Percentiles rank a stretch among this genome's conserved stretches.
These are phyloP conservation scores for Rubia peregrina DNA, from an alignment of 305 asterid genomes.

Conservation along the genomic window DNA sequence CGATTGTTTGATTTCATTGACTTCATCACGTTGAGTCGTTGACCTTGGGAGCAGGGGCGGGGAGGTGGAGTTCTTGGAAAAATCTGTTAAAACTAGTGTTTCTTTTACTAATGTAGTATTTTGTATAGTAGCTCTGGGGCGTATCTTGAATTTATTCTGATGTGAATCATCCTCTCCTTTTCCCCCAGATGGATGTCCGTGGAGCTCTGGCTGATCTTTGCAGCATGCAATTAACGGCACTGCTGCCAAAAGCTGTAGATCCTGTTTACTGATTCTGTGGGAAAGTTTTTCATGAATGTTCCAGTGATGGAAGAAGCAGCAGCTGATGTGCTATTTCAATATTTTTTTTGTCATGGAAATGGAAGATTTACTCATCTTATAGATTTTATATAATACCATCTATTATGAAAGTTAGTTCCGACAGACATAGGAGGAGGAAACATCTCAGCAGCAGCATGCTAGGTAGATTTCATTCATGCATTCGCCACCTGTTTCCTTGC, in stretches of 20 bases:
- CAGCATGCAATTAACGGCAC: constrained; percentile 55
- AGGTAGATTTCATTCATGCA: not conserved
- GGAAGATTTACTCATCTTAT: not conserved
- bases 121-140: constrained; percentile 7
- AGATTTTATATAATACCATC: not conserved
- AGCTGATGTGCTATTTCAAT: not conserved
- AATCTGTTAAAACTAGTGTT: not conserved
- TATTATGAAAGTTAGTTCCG: not conserved
- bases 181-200: constrained; percentile 80
- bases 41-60: too few relatives aligned
- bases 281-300: not conserved
- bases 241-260: constrained; percentile 29
- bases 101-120: constrained; percentile 2
- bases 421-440: constrained; percentile 8
- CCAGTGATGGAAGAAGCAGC: not conserved
- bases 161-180: constrained; percentile 1
- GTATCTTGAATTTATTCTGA: constrained; percentile 3
- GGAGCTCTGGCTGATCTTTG: constrained; percentile 83
- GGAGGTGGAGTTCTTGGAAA: not conserved
- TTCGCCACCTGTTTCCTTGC: not conserved
- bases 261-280: constrained; percentile 11
- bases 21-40: too few relatives aligned
- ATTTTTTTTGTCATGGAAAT: constrained; percentile 6
- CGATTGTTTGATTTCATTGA: not conserved
- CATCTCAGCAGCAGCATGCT: not conserved